These are phyloP conservation scores for Diplocarpon mali DNA, from an alignment of 2,329 filamentous ascomycete species.

Conservation along the genomic window DNA sequence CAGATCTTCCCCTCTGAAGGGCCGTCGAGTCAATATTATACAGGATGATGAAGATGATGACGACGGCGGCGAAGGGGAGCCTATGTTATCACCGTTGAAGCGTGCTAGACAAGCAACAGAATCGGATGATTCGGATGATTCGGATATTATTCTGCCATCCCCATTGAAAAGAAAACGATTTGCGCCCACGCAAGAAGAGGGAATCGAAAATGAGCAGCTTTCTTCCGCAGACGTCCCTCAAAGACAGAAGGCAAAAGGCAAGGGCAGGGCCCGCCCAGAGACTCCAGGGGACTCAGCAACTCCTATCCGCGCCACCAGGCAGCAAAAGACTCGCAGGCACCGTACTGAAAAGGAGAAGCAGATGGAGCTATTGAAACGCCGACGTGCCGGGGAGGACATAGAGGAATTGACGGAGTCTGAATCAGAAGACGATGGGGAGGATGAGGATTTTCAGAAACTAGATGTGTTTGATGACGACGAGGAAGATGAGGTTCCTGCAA, in stretches of 20 bases:
- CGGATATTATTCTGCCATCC: conserved; percentile 10
- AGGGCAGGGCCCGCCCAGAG: not conserved
- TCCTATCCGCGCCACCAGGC: conserved; percentile 12
- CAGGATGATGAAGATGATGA: conserved; percentile 3
- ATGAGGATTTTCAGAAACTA: conserved; percentile 29
- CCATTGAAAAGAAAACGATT: conserved; percentile 11
- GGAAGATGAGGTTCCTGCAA: conserved; percentile 1
- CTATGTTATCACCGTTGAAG: conserved; percentile 15
- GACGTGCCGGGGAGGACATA: conserved; percentile 31
- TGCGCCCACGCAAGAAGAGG: not conserved
- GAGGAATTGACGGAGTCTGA: conserved; percentile 29
- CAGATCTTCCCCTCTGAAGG: conserved; percentile 14
- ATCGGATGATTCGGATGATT: conserved; percentile 5
- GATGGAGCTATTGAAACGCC: conserved; percentile 31
- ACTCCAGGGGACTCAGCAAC: conserved; percentile 2
- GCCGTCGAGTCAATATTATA: not conserved
- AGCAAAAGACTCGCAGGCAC: conserved; percentile 18
- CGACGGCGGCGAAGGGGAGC: conserved; percentile 9
- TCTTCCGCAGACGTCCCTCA: conserved; percentile 1
- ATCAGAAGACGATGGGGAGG: conserved; percentile 17
- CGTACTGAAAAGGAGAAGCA: conserved; percentile 32
- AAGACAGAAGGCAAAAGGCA: not conserved
- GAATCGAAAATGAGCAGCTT: conserved; percentile 6
- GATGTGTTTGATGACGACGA: conserved; percentile 40
- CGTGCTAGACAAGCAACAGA: not conserved